Evolutionary conservation across 371 early-diverging fungal genomes (phyloP), one percentile per base, ranked within the genome.

Genomic region (Rhizopus sp.): DNA sequence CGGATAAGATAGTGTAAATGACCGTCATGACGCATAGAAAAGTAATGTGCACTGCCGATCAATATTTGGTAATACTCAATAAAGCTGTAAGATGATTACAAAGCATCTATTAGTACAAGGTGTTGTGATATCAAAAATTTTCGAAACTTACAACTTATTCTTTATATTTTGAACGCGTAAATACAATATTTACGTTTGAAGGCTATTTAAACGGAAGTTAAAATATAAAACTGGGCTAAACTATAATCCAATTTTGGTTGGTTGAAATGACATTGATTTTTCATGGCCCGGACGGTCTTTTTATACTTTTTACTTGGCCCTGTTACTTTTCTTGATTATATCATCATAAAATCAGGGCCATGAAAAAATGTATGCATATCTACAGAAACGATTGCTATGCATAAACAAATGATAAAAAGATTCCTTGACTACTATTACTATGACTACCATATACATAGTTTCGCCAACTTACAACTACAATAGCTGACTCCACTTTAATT

Each of bases 221-320:
- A 29, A 51, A 39, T 8, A 17, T 15, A 23, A 23, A 46, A 42
- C 12, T 41, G 55, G 58, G 53, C 35, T 53, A 63, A 63, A 54
- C 40, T 30, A 63, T 45, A 53, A 44, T 58, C 53, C 58, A 37
- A 49, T 42, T 23, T 30, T 34, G 35, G 16, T 13, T 23, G 33
- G 49, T 53, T 53, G 55, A 53, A 30, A 57, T 44, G 42, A 40
- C 41, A 50, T 57, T 31, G 10, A 40, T 63, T 61, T 63, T 67
- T 62, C 68, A 57, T 67, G 68, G 68, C 68, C 68, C 68, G 68
- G 68, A 67, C 68, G 62, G 68, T 53, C 57, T 67, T 67, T 67
- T 67, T 67, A 59, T 37, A 9, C 38, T 49, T 60, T 67, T 67
- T 67, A 67, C 68, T 63, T 67, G 68, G 68, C 68, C 68, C 68